Conservation (phyloP, 2,329 filamentous ascomycete genomes). For the Fusarium metavorans region DNA sequence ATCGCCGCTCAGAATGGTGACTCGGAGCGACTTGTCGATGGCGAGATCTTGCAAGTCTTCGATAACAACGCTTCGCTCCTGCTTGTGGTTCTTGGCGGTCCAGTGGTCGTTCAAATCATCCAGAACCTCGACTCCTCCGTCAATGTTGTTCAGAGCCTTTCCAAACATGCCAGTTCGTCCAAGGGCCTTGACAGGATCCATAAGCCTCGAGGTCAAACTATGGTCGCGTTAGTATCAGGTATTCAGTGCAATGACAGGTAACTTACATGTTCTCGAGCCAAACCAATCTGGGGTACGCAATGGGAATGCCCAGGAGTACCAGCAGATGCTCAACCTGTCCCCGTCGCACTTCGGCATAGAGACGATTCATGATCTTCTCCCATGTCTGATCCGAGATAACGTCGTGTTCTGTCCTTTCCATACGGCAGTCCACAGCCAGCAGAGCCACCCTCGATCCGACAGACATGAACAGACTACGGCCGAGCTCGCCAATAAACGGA, state of each 20-base stretch:
- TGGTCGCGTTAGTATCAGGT: conserved; percentile 48
- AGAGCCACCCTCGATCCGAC: conserved; percentile 84
- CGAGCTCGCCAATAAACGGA: conserved; percentile 89
- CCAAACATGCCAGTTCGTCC: conserved; percentile 85
- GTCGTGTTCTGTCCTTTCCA: conserved; percentile 86
- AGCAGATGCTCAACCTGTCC: conserved; percentile 91
- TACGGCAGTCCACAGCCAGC: conserved; percentile 89
- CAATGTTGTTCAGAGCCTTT: conserved; percentile 86
- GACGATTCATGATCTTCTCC: conserved; percentile 86
- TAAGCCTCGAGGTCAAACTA: conserved; percentile 83
- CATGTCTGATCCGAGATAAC: conserved; percentile 85
- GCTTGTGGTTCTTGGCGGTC: conserved; percentile 95
- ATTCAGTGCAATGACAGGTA: neutral
- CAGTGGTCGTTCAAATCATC: conserved; percentile 97
- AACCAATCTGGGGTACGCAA: conserved; percentile 81
- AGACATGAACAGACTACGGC: conserved; percentile 86
- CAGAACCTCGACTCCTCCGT: conserved; percentile 90
- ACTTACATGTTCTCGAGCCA: conserved; percentile 78
- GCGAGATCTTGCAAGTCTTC: conserved; percentile 94
- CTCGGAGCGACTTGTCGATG: conserved; percentile 88
- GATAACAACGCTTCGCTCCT: conserved; percentile 86
- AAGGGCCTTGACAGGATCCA: conserved; percentile 91
- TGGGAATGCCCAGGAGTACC: conserved; percentile 85
- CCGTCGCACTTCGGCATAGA: conserved; percentile 83
- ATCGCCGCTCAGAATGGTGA: conserved; percentile 94